Percentiles rank a stretch among this genome's conserved stretches.
Conservation (phyloP, 106 monocot species). For the Vanilla planifolia region DNA sequence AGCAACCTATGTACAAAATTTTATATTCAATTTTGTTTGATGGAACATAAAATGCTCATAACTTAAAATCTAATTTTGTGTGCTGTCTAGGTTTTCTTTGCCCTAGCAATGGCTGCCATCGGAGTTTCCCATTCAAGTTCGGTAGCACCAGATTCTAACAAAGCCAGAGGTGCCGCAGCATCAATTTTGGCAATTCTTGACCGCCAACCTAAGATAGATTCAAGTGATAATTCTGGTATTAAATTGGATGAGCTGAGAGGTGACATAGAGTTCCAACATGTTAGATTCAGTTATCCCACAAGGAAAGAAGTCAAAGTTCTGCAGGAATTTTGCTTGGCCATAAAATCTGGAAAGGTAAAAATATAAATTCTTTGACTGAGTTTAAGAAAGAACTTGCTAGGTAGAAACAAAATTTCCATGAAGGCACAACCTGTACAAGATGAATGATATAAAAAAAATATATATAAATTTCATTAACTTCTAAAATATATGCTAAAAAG, state of each 20-base stretch:
- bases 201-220: slow-evolving; percentile 9
- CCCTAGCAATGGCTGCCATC: slow-evolving; percentile 13
- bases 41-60: too few species aligned
- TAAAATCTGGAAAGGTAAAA: slow-evolving; percentile 10
- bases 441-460: too few species aligned
- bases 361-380: background rate
- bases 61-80: background rate
- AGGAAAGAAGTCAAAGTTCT: slow-evolving; percentile 10
- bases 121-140: slow-evolving; percentile 12
- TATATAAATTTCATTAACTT: too few species aligned
- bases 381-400: background rate
- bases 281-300: slow-evolving; percentile 7
- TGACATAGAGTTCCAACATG: slow-evolving; percentile 9
- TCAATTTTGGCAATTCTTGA: slow-evolving; percentile 8
- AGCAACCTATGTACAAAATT: too few species aligned
- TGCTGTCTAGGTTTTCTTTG: slow-evolving; percentile 9
- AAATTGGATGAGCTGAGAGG: slow-evolving; percentile 6
- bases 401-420: too few species aligned
- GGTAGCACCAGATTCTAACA: slow-evolving; percentile 10
- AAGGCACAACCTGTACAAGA: too few species aligned
- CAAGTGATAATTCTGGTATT: slow-evolving; percentile 7
- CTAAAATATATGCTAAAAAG: too few species aligned
- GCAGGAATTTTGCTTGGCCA: slow-evolving; percentile 4
- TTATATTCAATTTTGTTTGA: too few species aligned
- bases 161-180: slow-evolving; percentile 8